phyloP scores from a whole-genome alignment of 1,139 yeast species.

The Lodderomyces metapsilosis region DNA sequence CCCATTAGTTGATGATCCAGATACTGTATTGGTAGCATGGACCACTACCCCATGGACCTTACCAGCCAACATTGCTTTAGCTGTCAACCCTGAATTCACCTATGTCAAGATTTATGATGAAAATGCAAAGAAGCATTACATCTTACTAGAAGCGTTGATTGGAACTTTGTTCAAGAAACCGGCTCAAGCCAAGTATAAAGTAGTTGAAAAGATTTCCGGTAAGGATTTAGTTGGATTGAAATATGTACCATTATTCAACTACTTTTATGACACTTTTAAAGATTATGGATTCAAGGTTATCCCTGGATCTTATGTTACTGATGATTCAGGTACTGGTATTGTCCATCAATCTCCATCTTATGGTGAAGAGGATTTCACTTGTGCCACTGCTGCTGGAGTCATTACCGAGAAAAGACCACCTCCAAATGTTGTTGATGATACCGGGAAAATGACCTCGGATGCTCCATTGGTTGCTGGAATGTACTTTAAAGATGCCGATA shows the following conservation, averaged over 20 bases:
- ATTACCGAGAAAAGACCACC: conserved; percentile 67
- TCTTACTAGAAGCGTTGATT: conserved; percentile 77
- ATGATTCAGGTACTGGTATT: conserved; percentile 97
- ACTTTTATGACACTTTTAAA: conserved; percentile 71
- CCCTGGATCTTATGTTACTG: conserved; percentile 79
- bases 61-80: conserved; percentile 89
- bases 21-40: conserved; percentile 91
- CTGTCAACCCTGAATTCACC: conserved; percentile 89
- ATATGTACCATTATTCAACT: conserved; percentile 82
- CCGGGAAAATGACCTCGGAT: conserved; percentile 75
- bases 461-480: conserved; percentile 76
- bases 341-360: conserved; percentile 98
- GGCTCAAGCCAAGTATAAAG: conserved; percentile 79
- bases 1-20: conserved; percentile 75
- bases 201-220: conserved; percentile 80
- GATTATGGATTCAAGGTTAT: conserved; percentile 81
- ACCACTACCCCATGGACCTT: conserved; percentile 99
- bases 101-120: conserved; percentile 91
- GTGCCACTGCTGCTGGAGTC: conserved; percentile 72
- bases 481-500: conserved; percentile 95
- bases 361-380: conserved; percentile 97
- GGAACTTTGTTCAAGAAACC: conserved; percentile 91
- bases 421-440: conserved; percentile 93
- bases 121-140: conserved; percentile 74
- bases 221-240: conserved; percentile 72